Evolutionary conservation across 305 asterid genomes (phyloP), one percentile per base, ranked within the genome.

Genomic region (Rubia tinctorum): DNA sequence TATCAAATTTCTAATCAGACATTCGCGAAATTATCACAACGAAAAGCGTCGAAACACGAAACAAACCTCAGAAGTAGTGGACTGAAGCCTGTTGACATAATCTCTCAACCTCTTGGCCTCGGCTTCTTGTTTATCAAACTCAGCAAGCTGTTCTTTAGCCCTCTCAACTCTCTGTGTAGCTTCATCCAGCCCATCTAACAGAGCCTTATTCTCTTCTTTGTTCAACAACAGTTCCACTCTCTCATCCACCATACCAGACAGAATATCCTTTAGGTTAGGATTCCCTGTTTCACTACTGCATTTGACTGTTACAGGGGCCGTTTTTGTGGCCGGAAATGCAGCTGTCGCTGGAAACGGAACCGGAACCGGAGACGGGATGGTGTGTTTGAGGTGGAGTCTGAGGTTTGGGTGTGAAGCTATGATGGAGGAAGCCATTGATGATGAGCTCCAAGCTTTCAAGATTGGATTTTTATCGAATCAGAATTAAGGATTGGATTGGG

Each of bases 171-270:
- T 86, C 75, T 47, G 77, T 0, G 98, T 80, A 56, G 97, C 99
- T 84, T 89, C 84, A 81, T 89, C 93, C 80, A 95, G 81, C 72
- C 94, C 97, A 70, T 89, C 85, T 39, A 95, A 79, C 84, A 92
- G 77, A 73, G 37, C 95, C 76, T 79, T 71, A 74, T 95, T 95
- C 82, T 92, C 99, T 81, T 95, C 98, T 75, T 79, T 92, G 71
- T 80, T 84, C 75, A 95, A 67, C 37, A 95, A 86, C 56, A 86
- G 78, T 67, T 90, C 95, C 2, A 94, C 93, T 74, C 86, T 83
- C 77, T 84, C 90, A 61, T 85, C 98, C 82, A 92, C 88, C 80
- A 90, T 83, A n/a, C 93, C 95, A 6, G 95, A 79, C 71, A 94
- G 66, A 65, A 81, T 37, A 45, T 86, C 91, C 83, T 83, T 88